phyloP scores from a whole-genome alignment of 352 stramenopile genomes.

The Aphanomyces astaci region DNA sequence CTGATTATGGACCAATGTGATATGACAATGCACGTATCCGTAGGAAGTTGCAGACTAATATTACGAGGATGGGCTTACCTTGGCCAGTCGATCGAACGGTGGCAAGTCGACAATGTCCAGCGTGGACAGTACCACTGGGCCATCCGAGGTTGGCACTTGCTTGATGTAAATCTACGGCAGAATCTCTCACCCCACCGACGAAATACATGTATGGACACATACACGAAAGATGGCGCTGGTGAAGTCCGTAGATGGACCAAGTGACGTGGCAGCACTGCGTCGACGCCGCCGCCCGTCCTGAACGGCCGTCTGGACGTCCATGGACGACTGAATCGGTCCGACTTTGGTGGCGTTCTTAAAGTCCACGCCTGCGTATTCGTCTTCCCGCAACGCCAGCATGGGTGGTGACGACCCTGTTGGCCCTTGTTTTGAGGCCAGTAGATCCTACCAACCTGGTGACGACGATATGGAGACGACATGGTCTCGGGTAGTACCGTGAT shows the following conservation, averaged over 20 bases:
- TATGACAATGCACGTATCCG: too few species aligned
- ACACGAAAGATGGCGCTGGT: constrained; percentile 43
- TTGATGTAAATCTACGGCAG: constrained; percentile 29
- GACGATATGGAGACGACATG: background rate
- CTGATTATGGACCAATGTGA: too few species aligned
- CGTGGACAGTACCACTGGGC: constrained; percentile 37
- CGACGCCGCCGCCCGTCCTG: constrained; percentile 28
- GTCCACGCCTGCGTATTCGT: constrained; percentile 27
- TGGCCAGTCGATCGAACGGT: constrained; percentile 39
- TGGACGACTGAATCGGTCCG: constrained; percentile 25
- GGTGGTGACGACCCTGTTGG: background rate
- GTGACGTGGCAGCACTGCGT: constrained; percentile 30
- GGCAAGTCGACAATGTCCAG: constrained; percentile 43
- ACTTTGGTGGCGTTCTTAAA: constrained; percentile 31
- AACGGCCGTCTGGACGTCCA: constrained; percentile 30
- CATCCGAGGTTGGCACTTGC: constrained; percentile 34
- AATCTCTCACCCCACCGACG: too few species aligned
- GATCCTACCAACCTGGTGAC: constrained; percentile 26
- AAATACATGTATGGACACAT: background rate
- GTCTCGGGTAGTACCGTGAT: constrained; percentile 30
- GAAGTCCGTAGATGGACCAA: constrained; percentile 42
- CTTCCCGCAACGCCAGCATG: constrained; percentile 3
- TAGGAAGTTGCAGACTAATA: too few species aligned
- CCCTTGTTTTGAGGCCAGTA: constrained; percentile 26
- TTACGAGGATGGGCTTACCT: constrained; percentile 27